phyloP scores from a whole-genome alignment of 1,139 yeast species.

The Magnusiomyces ingens region DNA sequence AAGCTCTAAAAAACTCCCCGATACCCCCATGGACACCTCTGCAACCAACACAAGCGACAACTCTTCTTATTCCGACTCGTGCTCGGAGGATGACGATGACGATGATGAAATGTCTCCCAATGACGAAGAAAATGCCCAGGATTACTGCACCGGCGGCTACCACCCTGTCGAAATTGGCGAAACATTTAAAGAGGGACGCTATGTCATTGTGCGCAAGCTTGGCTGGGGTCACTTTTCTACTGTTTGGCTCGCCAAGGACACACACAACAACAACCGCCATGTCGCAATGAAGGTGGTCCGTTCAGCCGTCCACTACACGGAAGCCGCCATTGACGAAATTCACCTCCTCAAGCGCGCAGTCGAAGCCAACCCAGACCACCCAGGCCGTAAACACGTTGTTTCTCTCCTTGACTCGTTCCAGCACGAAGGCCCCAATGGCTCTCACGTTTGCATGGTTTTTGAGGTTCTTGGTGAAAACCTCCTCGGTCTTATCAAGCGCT shows the following conservation, averaged over 20 bases:
- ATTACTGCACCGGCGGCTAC: constrained; percentile 78
- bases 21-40: too few species aligned
- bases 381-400: constrained; percentile 67
- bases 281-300: constrained; percentile 84
- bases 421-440: constrained; percentile 74
- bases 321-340: constrained; percentile 83
- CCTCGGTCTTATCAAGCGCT: constrained; percentile 61
- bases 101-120: constrained; percentile 14
- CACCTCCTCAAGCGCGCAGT: constrained; percentile 47
- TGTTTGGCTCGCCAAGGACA: constrained; percentile 76
- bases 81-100: neutral
- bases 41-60: too few species aligned
- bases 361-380: constrained; percentile 50
- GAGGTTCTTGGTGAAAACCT: constrained; percentile 82
- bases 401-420: constrained; percentile 67
- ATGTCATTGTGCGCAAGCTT: constrained; percentile 64
- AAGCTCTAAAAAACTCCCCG: too few species aligned
- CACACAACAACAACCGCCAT: constrained; percentile 38
- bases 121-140: constrained; percentile 63
- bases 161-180: constrained; percentile 83
- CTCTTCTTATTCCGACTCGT: neutral
- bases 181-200: constrained; percentile 48
- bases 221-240: constrained; percentile 94
- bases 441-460: constrained; percentile 82
- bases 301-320: constrained; percentile 61